Base-by-base conservation (phyloP, 148 eudicot genomes). In the Euryodendron excelsum region DNA sequence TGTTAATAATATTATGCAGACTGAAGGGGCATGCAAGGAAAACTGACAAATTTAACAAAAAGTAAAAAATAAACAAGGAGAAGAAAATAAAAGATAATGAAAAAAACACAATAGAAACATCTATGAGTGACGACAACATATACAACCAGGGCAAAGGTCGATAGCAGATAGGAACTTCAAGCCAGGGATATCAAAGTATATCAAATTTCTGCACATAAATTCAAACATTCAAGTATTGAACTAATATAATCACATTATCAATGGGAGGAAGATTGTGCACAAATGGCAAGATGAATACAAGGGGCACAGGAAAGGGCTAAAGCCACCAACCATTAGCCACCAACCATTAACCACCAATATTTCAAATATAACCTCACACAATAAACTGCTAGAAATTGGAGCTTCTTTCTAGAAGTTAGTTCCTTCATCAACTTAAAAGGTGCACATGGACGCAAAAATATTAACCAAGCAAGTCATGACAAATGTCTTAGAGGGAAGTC, bases 81-180 rank as follows among this genome's bases (percentile, higher is more conserved):
- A 23, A 58, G 11, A 5, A 48, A 25, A 47, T 2, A n/a, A 66
- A 39, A 68, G 28, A 11, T 17, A 18, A 14, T 3, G 2, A 12
- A 39, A 53, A 28, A 33, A 28, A 7, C 36, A 20, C 9, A 44
- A 44, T 41, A 12, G 39, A 55, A 55, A 34, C 48, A n/a, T 33
- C 44, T 55, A 53, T 17, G 12, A 52, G 41, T 5, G 10, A 39
- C n/a, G 21, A 53, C 20, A 73, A 53, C 64, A 55, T 36, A 33
- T 6, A 23, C 66, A 74, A 59, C 23, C 52, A 74, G 41, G 77
- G 13, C 18, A 71, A n/a, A 73, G 47, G 62, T 74, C n/a, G n/a
- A 56, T 23, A 52, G 17, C 33, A 23, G 13, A 37, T 36, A 58
- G 23, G 37, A 56, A 74, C 21, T 53, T 72, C 15, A 8, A 74